Evolutionary conservation across 2,329 filamentous ascomycete species (phyloP).

Genomic region (Lasiodiplodia hormozganensis): DNA sequence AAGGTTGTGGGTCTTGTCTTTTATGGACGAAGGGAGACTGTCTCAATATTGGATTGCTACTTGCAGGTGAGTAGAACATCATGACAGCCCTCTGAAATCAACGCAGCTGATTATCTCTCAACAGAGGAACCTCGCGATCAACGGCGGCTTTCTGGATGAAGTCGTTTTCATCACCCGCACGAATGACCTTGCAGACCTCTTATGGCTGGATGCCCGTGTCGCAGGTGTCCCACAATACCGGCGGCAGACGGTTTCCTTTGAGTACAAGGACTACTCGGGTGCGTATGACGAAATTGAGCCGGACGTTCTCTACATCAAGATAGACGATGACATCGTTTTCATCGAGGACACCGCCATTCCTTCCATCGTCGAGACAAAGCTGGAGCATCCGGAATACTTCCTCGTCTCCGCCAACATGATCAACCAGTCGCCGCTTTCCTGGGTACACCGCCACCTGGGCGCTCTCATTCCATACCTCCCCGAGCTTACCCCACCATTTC

Average conservation of each 20-base stretch:
- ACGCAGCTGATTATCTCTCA: background rate
- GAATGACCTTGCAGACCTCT: constrained; percentile 42
- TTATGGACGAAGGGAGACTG: constrained; percentile 42
- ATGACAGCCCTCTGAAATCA: background rate
- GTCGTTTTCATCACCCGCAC: constrained; percentile 52
- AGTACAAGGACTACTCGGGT: constrained; percentile 30
- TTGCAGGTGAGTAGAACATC: constrained; percentile 33
- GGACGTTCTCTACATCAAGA: constrained; percentile 48
- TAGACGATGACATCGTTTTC: constrained; percentile 53
- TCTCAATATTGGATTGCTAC: constrained; percentile 51
- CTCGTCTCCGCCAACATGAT: constrained; percentile 64
- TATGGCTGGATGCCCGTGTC: constrained; percentile 45
- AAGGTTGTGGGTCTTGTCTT: constrained; percentile 50
- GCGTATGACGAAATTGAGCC: constrained; percentile 34
- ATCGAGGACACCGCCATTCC: constrained; percentile 57
- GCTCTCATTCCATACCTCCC: constrained; percentile 63
- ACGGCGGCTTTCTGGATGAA: constrained; percentile 51
- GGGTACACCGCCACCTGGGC: constrained; percentile 62
- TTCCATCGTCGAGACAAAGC: constrained; percentile 60
- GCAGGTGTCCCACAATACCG: constrained; percentile 40
- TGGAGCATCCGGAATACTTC: constrained; percentile 58
- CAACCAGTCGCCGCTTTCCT: constrained; percentile 62
- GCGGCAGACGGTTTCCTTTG: constrained; percentile 29
- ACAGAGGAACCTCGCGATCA: constrained; percentile 48
- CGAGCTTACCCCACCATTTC: constrained; percentile 44